These are phyloP conservation scores for Backusella luteola DNA, from an alignment of 192 early-diverging fungal species.

Conservation along the genomic window DNA sequence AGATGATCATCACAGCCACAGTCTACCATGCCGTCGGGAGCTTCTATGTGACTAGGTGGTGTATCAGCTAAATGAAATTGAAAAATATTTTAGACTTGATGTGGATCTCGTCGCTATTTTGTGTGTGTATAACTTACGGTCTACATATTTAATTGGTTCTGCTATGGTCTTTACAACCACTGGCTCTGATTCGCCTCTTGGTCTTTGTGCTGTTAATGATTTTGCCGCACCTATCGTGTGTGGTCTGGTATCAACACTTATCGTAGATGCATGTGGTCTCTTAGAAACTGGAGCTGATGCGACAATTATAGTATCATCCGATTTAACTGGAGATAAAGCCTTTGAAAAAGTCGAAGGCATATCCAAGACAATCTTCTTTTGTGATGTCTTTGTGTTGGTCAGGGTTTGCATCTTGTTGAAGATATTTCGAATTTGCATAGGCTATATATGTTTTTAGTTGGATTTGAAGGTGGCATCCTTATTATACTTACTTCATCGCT, in stretches of 20 bases:
- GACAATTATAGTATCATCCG: neutral
- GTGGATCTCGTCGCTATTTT: neutral
- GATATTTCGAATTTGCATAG: slow-evolving; percentile 12
- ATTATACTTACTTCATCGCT: slow-evolving; percentile 13
- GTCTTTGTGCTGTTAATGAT: neutral
- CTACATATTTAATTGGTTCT: neutral
- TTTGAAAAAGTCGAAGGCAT: neutral
- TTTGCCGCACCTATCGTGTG: neutral
- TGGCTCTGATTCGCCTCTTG: slow-evolving; percentile 8
- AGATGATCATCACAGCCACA: slow-evolving; percentile 71
- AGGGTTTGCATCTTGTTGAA: slow-evolving; percentile 13
- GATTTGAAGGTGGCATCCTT: too few relatives aligned
- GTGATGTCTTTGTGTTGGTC: neutral
- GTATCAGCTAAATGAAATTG: slow-evolving; percentile 24
- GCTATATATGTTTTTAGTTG: neutral
- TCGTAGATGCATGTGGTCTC: slow-evolving; percentile 4
- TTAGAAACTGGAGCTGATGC: neutral
- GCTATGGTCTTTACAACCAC: neutral
- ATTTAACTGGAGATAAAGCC: neutral
- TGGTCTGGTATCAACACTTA: neutral
- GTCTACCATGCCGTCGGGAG: slow-evolving; percentile 44
- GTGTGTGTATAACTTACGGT: neutral
- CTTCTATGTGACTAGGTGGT: slow-evolving; percentile 42
- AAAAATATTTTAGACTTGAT: neutral
- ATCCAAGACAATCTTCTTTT: slow-evolving; percentile 4